Percentiles rank a stretch among this genome's conserved stretches.
phyloP scores from a whole-genome alignment of 2,329 filamentous ascomycete genomes.

The Paraphoma chrysanthemicola region DNA sequence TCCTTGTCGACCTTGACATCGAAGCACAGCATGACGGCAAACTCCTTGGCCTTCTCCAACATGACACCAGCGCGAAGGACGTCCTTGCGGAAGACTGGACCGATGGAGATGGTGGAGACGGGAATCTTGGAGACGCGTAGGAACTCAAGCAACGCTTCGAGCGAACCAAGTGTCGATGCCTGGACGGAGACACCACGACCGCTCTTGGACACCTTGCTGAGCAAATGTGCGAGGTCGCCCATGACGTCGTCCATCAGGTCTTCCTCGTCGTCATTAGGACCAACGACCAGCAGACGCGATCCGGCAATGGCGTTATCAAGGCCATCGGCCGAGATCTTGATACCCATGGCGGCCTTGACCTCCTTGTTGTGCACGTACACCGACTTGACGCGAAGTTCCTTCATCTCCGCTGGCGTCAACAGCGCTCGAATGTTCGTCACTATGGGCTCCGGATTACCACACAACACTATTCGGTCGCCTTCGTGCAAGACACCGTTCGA shows the following conservation, averaged over 20 bases:
- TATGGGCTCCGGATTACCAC: constrained; percentile 96
- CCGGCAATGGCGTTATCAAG: constrained; percentile 96
- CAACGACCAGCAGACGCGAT: constrained; percentile 91
- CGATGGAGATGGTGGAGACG: constrained; percentile 95
- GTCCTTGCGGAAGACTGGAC: constrained; percentile 96
- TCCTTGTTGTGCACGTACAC: constrained; percentile 99
- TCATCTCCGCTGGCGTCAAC: constrained; percentile 89
- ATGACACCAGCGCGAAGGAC: constrained; percentile 93
- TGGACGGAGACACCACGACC: constrained; percentile 96
- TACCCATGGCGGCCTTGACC: constrained; percentile 96
- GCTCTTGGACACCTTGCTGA: constrained; percentile 89
- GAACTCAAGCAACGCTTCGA: constrained; percentile 96
- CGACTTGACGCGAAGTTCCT: constrained; percentile 93
- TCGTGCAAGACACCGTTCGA: constrained; percentile 95
- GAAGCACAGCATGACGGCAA: constrained; percentile 99
- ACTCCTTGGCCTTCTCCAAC: constrained; percentile 94
- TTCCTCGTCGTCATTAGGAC: constrained; percentile 94
- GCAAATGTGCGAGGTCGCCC: constrained; percentile 87
- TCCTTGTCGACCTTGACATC: constrained; percentile 99
- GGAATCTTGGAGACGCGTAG: constrained; percentile 95
- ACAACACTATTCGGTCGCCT: constrained; percentile 92
- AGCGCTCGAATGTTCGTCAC: constrained; percentile 94
- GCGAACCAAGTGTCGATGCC: constrained; percentile 93
- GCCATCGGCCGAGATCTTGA: constrained; percentile 97
- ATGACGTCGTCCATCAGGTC: constrained; percentile 97